Base-by-base conservation (phyloP, 208 protist species). In the Phytomonas francai region DNA sequence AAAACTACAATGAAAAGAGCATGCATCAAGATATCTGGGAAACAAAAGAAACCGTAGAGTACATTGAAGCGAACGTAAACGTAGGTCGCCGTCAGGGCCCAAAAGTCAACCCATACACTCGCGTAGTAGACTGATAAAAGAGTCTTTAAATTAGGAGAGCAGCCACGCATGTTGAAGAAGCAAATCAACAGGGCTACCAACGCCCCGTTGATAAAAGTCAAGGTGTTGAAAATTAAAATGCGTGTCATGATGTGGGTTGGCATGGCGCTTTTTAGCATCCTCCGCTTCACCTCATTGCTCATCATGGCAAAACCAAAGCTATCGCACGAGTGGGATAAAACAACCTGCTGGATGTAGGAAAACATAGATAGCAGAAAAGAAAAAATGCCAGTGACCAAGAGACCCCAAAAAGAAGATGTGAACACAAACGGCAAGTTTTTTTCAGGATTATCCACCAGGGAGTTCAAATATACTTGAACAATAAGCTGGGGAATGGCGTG, bases 321-420 rank as follows among this genome's bases (percentile, higher is more conserved):
- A 61, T 84, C 85, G 70, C 85, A 93, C 27, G 88, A 93, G 68
- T 88, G 84, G 14, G 77, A 71, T 59, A 83, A 87, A 6, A 84
- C 36, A 22, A 69, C 76, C 25, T 87, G 83, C 7, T 80, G 79
- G 33, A 84, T 61, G 59, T 81, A 81, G 11, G 87, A 71, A 59
- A 86, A 88, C 30, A 86, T 80, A 29, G 76, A 78, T 68, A 91
- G 77, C 39, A 73, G 54, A 60, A 85, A 88, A 51, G 77, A 74
- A 25, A 66, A 69, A 54, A 74, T 72, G 36, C 75, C 62, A 31
- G 67, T 69, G 49, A 59, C 71, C 12, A 78, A 49, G 28, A 93
- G 65, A 33, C 91, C 51, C 70, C 73, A 85, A 49, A 84, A 89
- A 19, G 28, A 56, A 28, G 34, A 34, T 22, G 39, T 19, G 51